Evolutionary conservation across 2,329 filamentous ascomycete genomes (phyloP), one percentile per base, ranked within the genome.

Genomic region (Monosporascus cannonballus): DNA sequence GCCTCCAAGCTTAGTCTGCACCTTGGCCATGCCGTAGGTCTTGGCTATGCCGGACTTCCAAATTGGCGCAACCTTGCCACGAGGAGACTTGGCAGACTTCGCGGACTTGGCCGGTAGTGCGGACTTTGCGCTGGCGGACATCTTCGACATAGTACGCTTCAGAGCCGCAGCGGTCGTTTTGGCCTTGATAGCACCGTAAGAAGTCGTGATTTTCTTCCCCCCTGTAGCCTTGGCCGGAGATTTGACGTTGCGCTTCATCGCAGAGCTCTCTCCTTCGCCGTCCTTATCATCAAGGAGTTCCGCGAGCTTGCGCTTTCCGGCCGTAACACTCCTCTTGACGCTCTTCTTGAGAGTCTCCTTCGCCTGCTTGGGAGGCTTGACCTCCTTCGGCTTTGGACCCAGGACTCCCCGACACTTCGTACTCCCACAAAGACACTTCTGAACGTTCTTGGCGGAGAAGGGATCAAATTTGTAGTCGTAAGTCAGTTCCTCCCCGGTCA

Each of bases 401-500:
- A 86, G 71, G 20, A 86, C 77, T 42, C 83, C 83, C 51, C 83
- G 80, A 67, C 83, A 86, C 69, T 86, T 86, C 38, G 73, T 67
- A 59, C 78, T 78, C 55, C 82, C 83, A 66, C 83, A 86, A 27
- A 85, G 75, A 67, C 83, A 86, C 64, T 76, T 79, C 67, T 86
- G 83, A 47, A 86, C 82, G 65, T 86, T 86, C 72, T 86, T 86
- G 63, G 80, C 76, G 9, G 82, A 86, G 67, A 86, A 86, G 3
- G 83, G 83, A 64, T 86, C 83, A 64, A 86, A 86, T 67, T 86
- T 86, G 74, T 86, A 86, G 76, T 99, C 94, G 68, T 99, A 99
- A 0, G 92, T 97, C 56, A 99, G 76, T 71, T 99, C 94, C 58
- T 97, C 91, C 24, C 94, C 94, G 11, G 92, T 96, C 84, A 89